A percentile compares a stretch with the other conserved stretches of the same genome.
Conservation (phyloP, 2,329 filamentous ascomycete species). For the Pyrenophora teres region DNA sequence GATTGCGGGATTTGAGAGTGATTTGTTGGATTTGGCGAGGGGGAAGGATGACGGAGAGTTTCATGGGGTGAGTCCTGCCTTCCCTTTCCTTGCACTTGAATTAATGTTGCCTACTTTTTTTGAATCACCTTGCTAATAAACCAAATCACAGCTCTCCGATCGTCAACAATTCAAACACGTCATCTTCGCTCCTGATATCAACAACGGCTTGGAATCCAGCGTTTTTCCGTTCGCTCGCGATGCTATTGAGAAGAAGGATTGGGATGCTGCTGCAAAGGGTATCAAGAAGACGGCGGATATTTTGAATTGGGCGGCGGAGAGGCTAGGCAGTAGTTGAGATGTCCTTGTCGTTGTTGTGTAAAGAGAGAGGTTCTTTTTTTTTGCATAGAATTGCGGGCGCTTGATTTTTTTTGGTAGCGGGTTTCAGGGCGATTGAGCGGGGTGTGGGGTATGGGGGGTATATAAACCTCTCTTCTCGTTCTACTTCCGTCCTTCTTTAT, state of each 20-base stretch:
- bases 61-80: slow-evolving; percentile 74
- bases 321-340: slow-evolving; percentile 38
- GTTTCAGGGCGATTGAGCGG: too few relatives aligned
- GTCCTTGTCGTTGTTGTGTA: too few relatives aligned
- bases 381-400: too few relatives aligned
- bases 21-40: slow-evolving; percentile 75
- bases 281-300: slow-evolving; percentile 74
- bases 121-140: background rate
- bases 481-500: too few relatives aligned
- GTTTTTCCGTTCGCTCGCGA: slow-evolving; percentile 87
- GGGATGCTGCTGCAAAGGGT: slow-evolving; percentile 68
- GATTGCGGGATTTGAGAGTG: slow-evolving; percentile 80
- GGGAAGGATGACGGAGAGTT: slow-evolving; percentile 49
- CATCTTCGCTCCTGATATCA: slow-evolving; percentile 80
- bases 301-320: slow-evolving; percentile 64
- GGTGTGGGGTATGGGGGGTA: too few relatives aligned
- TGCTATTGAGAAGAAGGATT: slow-evolving; percentile 72
- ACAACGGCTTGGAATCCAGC: slow-evolving; percentile 68
- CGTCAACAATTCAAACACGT: slow-evolving; percentile 94
- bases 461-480: too few relatives aligned
- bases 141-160: slow-evolving; percentile 63
- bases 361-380: too few relatives aligned
- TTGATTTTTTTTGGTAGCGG: too few relatives aligned
- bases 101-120: too few relatives aligned
- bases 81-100: too few relatives aligned